These are phyloP conservation scores for Populus ilicifolia DNA, from an alignment of 345 rosid species.

Conservation along the genomic window DNA sequence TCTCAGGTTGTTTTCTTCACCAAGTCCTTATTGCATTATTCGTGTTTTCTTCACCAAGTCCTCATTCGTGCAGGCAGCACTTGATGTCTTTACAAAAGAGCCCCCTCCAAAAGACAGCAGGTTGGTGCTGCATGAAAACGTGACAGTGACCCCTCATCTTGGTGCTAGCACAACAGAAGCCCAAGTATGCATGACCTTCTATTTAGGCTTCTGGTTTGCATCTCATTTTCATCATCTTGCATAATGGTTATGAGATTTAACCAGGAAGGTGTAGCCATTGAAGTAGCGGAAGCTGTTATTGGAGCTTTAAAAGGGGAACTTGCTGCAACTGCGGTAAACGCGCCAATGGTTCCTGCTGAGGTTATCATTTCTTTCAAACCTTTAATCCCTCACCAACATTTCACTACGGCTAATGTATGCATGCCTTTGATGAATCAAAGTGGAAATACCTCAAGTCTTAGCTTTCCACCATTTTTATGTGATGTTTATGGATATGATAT, in stretches of 20 bases:
- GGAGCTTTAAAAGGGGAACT: slow-evolving; percentile 27
- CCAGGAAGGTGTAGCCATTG: slow-evolving; percentile 23
- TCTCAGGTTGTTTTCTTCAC: slow-evolving; percentile 20
- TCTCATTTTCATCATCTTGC: not conserved
- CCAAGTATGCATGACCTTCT: slow-evolving; percentile 8
- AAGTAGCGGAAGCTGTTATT: slow-evolving; percentile 18
- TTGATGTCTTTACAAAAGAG: slow-evolving; percentile 25
- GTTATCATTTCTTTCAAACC: not conserved
- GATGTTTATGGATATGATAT: not conserved
- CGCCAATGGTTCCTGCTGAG: slow-evolving; percentile 27
- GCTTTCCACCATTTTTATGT: not conserved
- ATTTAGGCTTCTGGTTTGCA: not conserved
- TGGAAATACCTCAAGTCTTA: not conserved
- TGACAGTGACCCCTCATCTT: slow-evolving; percentile 28
- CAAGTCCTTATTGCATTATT: not conserved
- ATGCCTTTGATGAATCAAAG: not conserved
- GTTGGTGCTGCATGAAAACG: slow-evolving; percentile 30
- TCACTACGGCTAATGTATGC: not conserved
- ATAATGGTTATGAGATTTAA: not conserved
- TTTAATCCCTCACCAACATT: not conserved
- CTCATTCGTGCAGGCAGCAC: slow-evolving; percentile 20
- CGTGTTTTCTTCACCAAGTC: not conserved
- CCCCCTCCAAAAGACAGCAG: slow-evolving; percentile 23
- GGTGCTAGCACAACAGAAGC: slow-evolving; percentile 28
- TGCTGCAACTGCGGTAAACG: slow-evolving; percentile 25